phyloP scores from a whole-genome alignment of 2,329 filamentous ascomycete species.

The Fusarium sp. region DNA sequence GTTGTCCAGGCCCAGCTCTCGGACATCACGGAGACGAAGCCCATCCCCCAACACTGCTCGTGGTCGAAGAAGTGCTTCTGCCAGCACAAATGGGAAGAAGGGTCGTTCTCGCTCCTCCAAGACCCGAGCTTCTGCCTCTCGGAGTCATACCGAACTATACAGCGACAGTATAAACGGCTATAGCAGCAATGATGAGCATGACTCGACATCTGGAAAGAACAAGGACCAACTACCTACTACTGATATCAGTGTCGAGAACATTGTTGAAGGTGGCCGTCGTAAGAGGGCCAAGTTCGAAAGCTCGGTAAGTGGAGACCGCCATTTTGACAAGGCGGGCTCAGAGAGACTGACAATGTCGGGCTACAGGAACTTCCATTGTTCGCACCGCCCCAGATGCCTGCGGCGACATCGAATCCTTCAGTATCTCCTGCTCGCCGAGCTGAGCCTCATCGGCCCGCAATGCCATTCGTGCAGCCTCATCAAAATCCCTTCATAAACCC shows the following conservation, averaged over 20 bases:
- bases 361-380: conserved; percentile 91
- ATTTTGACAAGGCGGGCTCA: conserved; percentile 32
- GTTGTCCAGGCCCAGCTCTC: conserved; percentile 72
- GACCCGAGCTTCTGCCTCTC: conserved; percentile 62
- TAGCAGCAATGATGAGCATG: conserved; percentile 85
- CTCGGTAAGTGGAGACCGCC: conserved; percentile 74
- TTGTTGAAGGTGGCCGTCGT: conserved; percentile 93
- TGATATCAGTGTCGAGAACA: conserved; percentile 97
- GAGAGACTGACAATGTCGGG: conserved; percentile 43
- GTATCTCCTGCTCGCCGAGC: conserved; percentile 88
- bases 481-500: conserved; percentile 84
- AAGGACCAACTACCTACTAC: conserved; percentile 92
- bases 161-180: conserved; percentile 76
- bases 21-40: conserved; percentile 78
- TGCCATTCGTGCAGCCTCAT: conserved; percentile 78
- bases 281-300: conserved; percentile 96
- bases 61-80: conserved; percentile 80
- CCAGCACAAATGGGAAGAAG: conserved; percentile 69
- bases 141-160: conserved; percentile 64
- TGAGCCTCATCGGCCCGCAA: conserved; percentile 72
- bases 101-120: conserved; percentile 74
- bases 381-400: conserved; percentile 90
- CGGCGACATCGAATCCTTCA: conserved; percentile 95
- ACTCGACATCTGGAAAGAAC: conserved; percentile 74
- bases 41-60: conserved; percentile 74